Evolutionary conservation across 306 rosid species (phyloP).

Genomic region (Rubus idaeus): DNA sequence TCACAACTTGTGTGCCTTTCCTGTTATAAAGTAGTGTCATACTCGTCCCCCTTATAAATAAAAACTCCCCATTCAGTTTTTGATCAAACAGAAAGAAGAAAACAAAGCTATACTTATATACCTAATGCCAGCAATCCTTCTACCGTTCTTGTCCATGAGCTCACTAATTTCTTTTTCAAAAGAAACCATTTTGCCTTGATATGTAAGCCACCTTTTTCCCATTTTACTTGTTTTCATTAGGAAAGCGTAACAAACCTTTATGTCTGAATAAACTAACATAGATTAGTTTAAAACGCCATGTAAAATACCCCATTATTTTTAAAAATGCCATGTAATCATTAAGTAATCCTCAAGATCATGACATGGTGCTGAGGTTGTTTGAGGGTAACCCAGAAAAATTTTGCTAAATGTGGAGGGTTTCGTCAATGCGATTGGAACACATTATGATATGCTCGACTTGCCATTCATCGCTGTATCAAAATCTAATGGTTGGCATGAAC

Average conservation of each 20-base stretch:
- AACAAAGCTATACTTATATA: background rate
- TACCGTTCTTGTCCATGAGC: background rate
- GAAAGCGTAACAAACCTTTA: background rate
- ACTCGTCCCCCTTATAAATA: background rate
- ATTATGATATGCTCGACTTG: too few species aligned
- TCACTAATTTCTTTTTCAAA: background rate
- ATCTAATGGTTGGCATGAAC: background rate
- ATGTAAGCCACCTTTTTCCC: background rate
- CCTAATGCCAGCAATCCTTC: background rate
- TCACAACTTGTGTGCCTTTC: background rate
- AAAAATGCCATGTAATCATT: background rate
- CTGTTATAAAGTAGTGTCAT: background rate
- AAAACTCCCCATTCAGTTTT: background rate
- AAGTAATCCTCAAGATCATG: background rate
- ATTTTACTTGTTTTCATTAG: background rate
- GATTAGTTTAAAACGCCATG: too few species aligned
- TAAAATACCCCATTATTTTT: too few species aligned
- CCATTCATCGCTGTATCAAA: background rate
- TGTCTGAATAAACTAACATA: background rate
- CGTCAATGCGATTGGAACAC: too few species aligned
- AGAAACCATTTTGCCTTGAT: too few species aligned
- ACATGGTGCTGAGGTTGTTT: background rate
- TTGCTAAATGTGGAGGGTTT: background rate
- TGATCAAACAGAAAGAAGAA: background rate
- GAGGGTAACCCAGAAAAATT: background rate